These are phyloP conservation scores for Chamaecyparis obtusa DNA, from an alignment of 75 land plant genomes.

Conservation along the genomic window DNA sequence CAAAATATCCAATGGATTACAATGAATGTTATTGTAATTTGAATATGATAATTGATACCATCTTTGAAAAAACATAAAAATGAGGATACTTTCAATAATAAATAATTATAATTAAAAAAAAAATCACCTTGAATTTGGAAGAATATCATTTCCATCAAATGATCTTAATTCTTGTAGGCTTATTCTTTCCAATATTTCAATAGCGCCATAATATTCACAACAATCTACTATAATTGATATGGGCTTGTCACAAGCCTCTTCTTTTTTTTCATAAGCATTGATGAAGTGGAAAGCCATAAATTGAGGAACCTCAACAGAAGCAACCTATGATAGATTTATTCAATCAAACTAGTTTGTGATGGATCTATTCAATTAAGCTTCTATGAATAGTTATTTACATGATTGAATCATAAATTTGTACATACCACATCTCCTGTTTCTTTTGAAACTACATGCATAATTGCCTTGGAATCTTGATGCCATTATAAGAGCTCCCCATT, in stretches of 20 bases:
- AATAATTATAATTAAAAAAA: not conserved
- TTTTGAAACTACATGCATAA: constrained; percentile 71
- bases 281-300: constrained; percentile 80
- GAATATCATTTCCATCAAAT: constrained; percentile 41
- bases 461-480: constrained; percentile 61
- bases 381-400: not conserved
- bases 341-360: too few species aligned
- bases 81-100: too few species aligned
- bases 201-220: constrained; percentile 64
- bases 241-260: constrained; percentile 45
- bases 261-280: constrained; percentile 76
- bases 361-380: not conserved
- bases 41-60: too few species aligned
- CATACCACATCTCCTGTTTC: constrained; percentile 61
- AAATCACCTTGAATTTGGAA: constrained; percentile 68
- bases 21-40: too few species aligned
- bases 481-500: constrained; percentile 79
- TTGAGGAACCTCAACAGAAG: constrained; percentile 73
- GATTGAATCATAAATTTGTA: not conserved
- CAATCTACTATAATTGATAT: constrained; percentile 63
- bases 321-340: constrained; percentile 35
- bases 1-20: too few species aligned
- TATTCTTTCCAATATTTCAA: constrained; percentile 50
- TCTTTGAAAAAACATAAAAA: too few species aligned
- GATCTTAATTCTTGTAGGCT: constrained; percentile 54